Percentiles rank a stretch among this genome's conserved stretches.
phyloP scores from a whole-genome alignment of 2,329 filamentous ascomycete genomes.

The Aspergillus aculeatinus region DNA sequence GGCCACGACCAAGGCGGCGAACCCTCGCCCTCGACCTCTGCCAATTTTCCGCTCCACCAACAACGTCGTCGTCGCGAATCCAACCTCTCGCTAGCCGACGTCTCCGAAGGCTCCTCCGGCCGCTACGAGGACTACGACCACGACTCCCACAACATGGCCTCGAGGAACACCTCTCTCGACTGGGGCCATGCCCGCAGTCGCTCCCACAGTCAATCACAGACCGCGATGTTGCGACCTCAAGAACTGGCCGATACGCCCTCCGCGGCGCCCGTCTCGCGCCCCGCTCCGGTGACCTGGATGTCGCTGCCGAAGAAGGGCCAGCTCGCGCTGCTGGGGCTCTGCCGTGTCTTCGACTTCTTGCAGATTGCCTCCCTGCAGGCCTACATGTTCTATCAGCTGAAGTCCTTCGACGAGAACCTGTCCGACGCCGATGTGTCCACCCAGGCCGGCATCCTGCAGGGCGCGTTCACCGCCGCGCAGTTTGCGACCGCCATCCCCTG shows the following conservation, averaged over 20 bases:
- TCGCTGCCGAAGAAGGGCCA: conserved; percentile 40
- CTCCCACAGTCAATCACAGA: conserved; percentile 29
- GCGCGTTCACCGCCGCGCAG: conserved; percentile 75
- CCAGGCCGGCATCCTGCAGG: conserved; percentile 73
- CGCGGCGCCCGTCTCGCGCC: conserved; percentile 14
- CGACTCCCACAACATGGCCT: conserved; percentile 23
- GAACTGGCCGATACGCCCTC: conserved; percentile 15
- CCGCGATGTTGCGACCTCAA: conserved; percentile 20
- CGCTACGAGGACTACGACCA: conserved; percentile 23
- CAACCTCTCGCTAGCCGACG: conserved; percentile 31
- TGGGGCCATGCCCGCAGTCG: conserved; percentile 31
- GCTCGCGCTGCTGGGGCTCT: conserved; percentile 37
- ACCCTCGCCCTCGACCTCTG: conserved; percentile 21
- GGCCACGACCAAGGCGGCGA: conserved; percentile 33
- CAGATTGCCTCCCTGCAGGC: conserved; percentile 48
- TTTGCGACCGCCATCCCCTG: conserved; percentile 79
- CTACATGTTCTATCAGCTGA: conserved; percentile 83
- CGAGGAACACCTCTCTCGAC: conserved; percentile 35
- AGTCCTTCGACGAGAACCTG: conserved; percentile 64
- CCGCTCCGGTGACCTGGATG: conserved; percentile 41
- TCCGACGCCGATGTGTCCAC: conserved; percentile 64
- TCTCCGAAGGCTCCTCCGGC: conserved; percentile 31
- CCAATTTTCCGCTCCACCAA: conserved; percentile 11
- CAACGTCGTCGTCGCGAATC: conserved; percentile 36
- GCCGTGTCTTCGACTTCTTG: conserved; percentile 43